Base-by-base conservation (phyloP, 2,329 filamentous ascomycete genomes). In the Rutstroemia sp. region DNA sequence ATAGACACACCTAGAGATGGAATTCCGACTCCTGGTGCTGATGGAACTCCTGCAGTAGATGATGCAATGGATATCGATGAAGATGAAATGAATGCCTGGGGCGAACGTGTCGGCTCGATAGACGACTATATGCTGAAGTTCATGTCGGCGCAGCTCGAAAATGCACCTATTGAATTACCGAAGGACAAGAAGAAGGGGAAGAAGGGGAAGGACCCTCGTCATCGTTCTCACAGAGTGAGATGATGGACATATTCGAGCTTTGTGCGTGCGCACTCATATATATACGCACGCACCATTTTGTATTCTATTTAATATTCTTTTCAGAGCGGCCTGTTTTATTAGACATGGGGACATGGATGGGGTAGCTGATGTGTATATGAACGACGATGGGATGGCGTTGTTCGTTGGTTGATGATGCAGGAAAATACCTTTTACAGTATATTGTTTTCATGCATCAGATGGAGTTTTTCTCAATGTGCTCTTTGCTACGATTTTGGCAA, bases 51-150 rank as follows among this genome's bases (percentile, higher is more conserved):
- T 42, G 58, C 53, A 3, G 44, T 58, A 10, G 60, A 60, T 27
- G 62, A 64, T 44, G 51, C 54, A 17, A 60, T 59, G 30, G 60
- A 66, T 2, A 63, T 63, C 3, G 71, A 69, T 7, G 68, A 72
- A 39, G 72, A 77, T 48, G 65, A 75, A 0, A 67, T 73, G 30
- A 85, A 84, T 59, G 82, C 82, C 1, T 84, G 76, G 74, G 83
- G 81, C 5, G 76, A 74, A 40, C 75, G 68, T 54, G 77, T 86
- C 57, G 73, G 74, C 51, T 83, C 81, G 42, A 81, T 91, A 56
- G 89, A 92, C 67, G 84, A 90, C 51, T 90, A 87, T 68, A 86
- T 94, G 78, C 73, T 94, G 51, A 73, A 75, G 38, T 80, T 81
- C 56, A 89, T 92, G 83, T 78, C 79, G 47, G 83, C 73, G 61